These are phyloP conservation scores for Citrus sinensis DNA, from an alignment of 345 rosid genomes.

Conservation along the genomic window DNA sequence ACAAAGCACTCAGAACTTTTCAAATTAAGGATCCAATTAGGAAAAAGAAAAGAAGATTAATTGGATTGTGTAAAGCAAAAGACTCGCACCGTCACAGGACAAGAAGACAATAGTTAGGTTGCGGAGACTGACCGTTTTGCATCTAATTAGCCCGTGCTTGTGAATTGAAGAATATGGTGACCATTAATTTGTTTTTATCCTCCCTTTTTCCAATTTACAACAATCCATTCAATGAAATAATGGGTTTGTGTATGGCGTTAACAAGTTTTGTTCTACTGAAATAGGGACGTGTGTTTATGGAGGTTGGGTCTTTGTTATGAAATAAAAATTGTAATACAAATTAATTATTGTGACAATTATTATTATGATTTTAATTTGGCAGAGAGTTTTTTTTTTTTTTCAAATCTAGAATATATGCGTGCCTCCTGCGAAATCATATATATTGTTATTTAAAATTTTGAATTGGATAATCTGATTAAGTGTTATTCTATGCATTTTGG, in stretches of 20 bases:
- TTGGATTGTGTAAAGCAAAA: background rate
- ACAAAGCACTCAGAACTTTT: background rate
- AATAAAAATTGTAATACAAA: too few species aligned
- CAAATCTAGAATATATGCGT: too few species aligned
- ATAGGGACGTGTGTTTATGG: background rate
- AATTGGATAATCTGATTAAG: too few species aligned
- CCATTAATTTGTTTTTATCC: too few species aligned
- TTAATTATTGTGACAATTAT: too few species aligned
- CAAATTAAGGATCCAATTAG: too few species aligned
- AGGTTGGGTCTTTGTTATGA: background rate
- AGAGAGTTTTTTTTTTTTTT: too few species aligned
- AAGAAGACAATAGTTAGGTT: background rate
- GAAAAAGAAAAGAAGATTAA: too few species aligned
- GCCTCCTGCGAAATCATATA: too few species aligned
- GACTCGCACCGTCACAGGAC: background rate
- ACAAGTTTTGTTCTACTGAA: background rate
- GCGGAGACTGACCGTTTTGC: background rate
- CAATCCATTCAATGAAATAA: background rate
- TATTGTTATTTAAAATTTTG: too few species aligned
- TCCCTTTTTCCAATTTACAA: background rate
- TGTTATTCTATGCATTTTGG: too few species aligned
- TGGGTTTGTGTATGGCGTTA: background rate
- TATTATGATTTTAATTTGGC: too few species aligned
- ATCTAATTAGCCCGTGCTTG: background rate
- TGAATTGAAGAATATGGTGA: background rate